These are phyloP conservation scores for Pseudogymnoascus sp. DNA, from an alignment of 2,329 filamentous ascomycete genomes.

Conservation along the genomic window DNA sequence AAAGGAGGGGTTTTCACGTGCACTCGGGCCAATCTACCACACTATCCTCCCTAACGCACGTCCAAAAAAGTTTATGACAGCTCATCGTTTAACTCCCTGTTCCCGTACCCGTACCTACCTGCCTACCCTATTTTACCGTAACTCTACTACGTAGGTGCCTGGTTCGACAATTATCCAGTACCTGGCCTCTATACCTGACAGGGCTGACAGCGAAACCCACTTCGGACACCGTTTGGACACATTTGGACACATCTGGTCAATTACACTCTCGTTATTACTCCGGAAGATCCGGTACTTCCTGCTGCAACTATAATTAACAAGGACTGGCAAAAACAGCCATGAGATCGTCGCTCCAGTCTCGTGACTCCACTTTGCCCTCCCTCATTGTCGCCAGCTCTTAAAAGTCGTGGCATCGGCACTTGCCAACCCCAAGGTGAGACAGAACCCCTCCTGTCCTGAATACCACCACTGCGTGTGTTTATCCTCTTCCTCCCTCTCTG, in stretches of 20 bases:
- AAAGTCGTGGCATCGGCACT: constrained; percentile 7
- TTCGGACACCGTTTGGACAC: background rate
- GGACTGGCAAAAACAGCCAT: constrained; percentile 1
- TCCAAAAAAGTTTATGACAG: constrained; percentile 4
- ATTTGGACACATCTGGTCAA: background rate
- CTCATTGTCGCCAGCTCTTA: constrained; percentile 1
- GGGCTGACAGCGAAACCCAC: constrained; percentile 3
- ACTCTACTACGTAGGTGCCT: background rate
- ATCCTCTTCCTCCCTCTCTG: background rate
- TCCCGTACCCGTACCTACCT: constrained; percentile 5
- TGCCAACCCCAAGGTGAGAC: constrained; percentile 6
- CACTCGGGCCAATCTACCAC: background rate
- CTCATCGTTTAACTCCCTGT: constrained; percentile 4
- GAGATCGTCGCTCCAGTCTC: constrained; percentile 2
- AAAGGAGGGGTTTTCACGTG: constrained; percentile 7
- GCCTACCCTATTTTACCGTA: constrained; percentile 3
- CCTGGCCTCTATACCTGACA: background rate
- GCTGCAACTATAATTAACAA: constrained; percentile 8
- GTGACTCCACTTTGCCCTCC: constrained; percentile 4
- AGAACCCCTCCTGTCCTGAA: constrained; percentile 5
- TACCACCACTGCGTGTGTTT: background rate
- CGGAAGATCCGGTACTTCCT: constrained; percentile 5
- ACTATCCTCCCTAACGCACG: background rate
- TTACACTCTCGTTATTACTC: constrained; percentile 4
- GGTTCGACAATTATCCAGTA: background rate